A percentile compares a stretch with the other conserved stretches of the same genome.
Conservation (phyloP, 768 basidiomycete species). For the Thelephora aurantiotincta region DNA sequence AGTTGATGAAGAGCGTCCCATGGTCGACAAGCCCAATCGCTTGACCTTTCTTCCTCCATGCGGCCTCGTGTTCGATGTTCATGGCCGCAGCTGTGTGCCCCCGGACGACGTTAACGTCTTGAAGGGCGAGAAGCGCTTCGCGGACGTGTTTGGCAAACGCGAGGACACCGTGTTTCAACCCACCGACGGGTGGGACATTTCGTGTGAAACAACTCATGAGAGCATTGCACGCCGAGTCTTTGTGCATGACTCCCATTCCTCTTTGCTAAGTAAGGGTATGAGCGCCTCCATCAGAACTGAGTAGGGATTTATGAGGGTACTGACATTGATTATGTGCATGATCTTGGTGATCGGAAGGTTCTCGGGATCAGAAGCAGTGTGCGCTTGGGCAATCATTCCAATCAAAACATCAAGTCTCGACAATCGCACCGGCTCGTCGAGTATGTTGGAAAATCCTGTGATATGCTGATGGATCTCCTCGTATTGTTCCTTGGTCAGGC, state of each 20-base stretch:
- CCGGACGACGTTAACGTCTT: neutral
- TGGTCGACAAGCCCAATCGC: neutral
- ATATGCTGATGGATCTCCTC: too few relatives aligned
- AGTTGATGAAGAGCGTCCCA: conserved; percentile 2
- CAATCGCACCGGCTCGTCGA: too few relatives aligned
- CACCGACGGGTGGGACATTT: neutral
- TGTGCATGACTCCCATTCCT: neutral
- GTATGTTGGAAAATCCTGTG: too few relatives aligned
- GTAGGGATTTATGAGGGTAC: too few relatives aligned
- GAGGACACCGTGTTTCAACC: neutral
- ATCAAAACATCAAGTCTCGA: too few relatives aligned
- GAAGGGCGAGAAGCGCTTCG: neutral
- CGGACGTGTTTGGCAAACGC: neutral
- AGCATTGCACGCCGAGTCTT: neutral
- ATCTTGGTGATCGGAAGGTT: too few relatives aligned
- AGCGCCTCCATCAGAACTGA: too few relatives aligned
- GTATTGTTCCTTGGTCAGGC: too few relatives aligned
- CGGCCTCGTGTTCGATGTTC: neutral
- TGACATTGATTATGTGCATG: too few relatives aligned
- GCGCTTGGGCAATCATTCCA: too few relatives aligned
- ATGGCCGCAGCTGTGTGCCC: neutral
- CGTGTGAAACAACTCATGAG: neutral
- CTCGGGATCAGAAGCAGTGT: too few relatives aligned
- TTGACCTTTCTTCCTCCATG: neutral
- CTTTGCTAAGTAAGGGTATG: too few relatives aligned